phyloP scores from a whole-genome alignment of 495 filamentous ascomycete species.

The Aspergillus ellipticus region DNA sequence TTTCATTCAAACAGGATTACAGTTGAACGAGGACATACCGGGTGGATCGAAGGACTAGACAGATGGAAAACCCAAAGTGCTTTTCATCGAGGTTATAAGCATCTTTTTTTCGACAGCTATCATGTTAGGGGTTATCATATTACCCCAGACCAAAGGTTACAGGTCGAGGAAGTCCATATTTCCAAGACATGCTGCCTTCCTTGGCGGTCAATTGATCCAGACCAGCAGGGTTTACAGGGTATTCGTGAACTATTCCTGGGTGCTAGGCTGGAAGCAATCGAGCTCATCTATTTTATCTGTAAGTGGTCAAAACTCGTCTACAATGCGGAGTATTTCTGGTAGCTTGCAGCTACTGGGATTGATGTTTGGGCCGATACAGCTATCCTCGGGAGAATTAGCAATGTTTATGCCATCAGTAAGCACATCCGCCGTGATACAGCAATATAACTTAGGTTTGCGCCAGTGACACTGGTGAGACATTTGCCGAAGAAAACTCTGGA shows the following conservation, averaged over 20 bases:
- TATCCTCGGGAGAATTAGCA: constrained; percentile 29
- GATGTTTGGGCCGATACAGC: constrained; percentile 17
- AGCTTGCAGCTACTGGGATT: constrained; percentile 1
- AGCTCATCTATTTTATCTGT: too few relatives aligned
- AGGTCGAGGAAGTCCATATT: constrained; percentile 40
- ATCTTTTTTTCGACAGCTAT: constrained; percentile 43
- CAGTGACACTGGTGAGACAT: constrained; percentile 16
- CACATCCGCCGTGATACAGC: constrained; percentile 11
- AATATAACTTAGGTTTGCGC: constrained; percentile 19
- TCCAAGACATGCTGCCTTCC: constrained; percentile 35
- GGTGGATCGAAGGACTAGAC: constrained; percentile 12
- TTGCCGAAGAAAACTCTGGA: constrained; percentile 11
- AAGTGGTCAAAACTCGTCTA: constrained; percentile 14
- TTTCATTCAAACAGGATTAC: constrained; percentile 19
- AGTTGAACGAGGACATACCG: constrained; percentile 14
- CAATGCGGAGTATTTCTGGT: neutral
- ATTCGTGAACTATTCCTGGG: constrained; percentile 48
- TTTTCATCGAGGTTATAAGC: constrained; percentile 46
- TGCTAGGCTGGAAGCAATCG: too few relatives aligned
- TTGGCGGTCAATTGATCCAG: constrained; percentile 34
- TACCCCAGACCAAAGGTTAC: constrained; percentile 42
- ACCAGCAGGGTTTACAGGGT: constrained; percentile 31
- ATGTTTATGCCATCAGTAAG: constrained; percentile 20
- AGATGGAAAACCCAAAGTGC: constrained; percentile 20
- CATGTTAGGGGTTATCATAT: constrained; percentile 34